These are phyloP conservation scores for Xylariaceae sp. DNA, from an alignment of 2,329 filamentous ascomycete genomes.

Conservation along the genomic window DNA sequence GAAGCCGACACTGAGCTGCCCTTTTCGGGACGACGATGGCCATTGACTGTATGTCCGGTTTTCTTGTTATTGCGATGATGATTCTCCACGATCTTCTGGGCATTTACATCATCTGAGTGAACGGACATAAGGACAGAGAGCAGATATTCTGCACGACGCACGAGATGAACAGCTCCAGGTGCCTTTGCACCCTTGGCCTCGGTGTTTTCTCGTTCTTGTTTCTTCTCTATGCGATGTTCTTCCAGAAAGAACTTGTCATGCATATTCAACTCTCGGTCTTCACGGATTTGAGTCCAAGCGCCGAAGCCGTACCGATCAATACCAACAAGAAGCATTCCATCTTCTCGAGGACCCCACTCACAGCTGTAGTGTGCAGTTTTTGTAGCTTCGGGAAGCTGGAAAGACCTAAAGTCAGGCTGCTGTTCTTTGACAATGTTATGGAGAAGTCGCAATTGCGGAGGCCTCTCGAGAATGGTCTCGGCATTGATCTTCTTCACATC, in stretches of 20 bases:
- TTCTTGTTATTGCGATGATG: constrained; percentile 96
- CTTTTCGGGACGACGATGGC: constrained; percentile 55
- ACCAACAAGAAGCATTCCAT: constrained; percentile 93
- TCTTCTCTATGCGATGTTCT: constrained; percentile 96
- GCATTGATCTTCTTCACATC: constrained; percentile 94
- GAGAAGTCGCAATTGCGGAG: constrained; percentile 80
- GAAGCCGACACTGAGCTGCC: constrained; percentile 63
- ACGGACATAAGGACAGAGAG: constrained; percentile 88
- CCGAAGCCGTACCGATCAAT: constrained; percentile 93
- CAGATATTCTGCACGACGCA: constrained; percentile 89
- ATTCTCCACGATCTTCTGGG: constrained; percentile 79
- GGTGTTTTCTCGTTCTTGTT: constrained; percentile 78
- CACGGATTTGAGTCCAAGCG: constrained; percentile 89
- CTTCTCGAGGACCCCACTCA: constrained; percentile 86
- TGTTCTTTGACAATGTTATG: constrained; percentile 64
- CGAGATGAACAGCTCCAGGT: constrained; percentile 93
- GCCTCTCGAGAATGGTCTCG: constrained; percentile 88
- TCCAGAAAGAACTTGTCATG: constrained; percentile 91
- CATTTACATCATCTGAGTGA: constrained; percentile 69
- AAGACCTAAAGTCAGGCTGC: constrained; percentile 65
- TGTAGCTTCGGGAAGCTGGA: constrained; percentile 83
- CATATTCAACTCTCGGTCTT: constrained; percentile 81
- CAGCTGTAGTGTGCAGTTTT: constrained; percentile 90
- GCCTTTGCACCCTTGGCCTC: constrained; percentile 81
- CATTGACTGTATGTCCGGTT: constrained; percentile 47